Evolutionary conservation across 148 eudicot species (phyloP).

Genomic region (Rhododendron ovatum): DNA sequence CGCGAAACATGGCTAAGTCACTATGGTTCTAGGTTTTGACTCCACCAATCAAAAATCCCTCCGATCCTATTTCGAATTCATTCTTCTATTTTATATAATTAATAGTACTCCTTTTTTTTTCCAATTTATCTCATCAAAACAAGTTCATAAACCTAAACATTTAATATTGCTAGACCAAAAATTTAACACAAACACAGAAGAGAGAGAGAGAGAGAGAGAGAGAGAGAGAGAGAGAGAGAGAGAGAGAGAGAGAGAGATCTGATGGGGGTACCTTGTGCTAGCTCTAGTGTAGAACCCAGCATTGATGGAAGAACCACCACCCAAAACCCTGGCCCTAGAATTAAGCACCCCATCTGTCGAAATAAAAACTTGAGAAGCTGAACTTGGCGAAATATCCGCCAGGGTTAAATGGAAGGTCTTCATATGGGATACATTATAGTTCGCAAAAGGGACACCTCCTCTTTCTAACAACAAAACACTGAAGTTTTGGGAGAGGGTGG

Average conservation of each 20-base stretch:
- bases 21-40: no score
- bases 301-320: slow-evolving; percentile 85
- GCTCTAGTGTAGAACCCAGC: slow-evolving; percentile 96
- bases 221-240: neutral
- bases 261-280: slow-evolving; percentile 53
- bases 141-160: no score
- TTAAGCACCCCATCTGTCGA: slow-evolving; percentile 89
- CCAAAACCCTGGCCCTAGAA: slow-evolving; percentile 76
- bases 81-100: no score
- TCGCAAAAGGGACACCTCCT: slow-evolving; percentile 83
- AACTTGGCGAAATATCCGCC: slow-evolving; percentile 60
- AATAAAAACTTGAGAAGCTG: slow-evolving; percentile 72
- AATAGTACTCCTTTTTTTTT: neutral
- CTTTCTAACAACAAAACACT: slow-evolving; percentile 74
- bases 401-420: slow-evolving; percentile 74
- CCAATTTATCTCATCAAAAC: neutral
- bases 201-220: neutral
- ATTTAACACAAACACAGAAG: neutral
- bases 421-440: slow-evolving; percentile 60
- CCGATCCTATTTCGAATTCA: no score
- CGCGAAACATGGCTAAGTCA: no score
- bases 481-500: slow-evolving; percentile 72
- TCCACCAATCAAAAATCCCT: no score
- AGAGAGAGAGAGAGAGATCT: neutral
- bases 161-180: neutral